Conservation (phyloP, 2,329 filamentous ascomycete genomes). For the Ilyonectria destructans region DNA sequence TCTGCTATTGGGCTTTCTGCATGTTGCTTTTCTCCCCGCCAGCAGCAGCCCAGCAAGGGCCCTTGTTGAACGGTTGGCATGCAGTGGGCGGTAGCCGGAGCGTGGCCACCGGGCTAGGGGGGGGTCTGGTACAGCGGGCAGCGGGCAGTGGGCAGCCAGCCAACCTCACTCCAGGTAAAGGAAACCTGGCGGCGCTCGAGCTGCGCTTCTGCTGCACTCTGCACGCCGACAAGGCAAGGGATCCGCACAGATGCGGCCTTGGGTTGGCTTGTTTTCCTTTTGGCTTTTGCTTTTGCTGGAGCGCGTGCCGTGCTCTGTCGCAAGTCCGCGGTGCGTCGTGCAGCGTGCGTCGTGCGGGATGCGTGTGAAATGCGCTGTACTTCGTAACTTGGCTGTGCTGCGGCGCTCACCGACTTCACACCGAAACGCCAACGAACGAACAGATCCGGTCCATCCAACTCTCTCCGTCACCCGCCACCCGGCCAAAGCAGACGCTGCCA, state of each 20-base stretch:
- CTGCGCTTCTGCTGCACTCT: not conserved
- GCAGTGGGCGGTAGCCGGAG: too few species aligned
- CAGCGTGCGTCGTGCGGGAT: constrained; percentile 29
- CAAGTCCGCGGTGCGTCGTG: constrained; percentile 12
- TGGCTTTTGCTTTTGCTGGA: constrained; percentile 14
- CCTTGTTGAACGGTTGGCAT: too few species aligned
- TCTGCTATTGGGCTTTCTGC: constrained; percentile 24
- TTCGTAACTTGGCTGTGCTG: constrained; percentile 18
- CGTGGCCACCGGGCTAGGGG: too few species aligned
- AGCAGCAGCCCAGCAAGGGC: constrained; percentile 7
- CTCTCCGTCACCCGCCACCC: constrained; percentile 23
- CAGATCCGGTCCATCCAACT: constrained; percentile 9
- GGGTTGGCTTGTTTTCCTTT: constrained; percentile 12
- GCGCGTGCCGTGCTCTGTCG: too few species aligned
- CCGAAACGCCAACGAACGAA: constrained; percentile 46
- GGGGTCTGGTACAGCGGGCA: too few species aligned
- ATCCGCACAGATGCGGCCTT: constrained; percentile 9
- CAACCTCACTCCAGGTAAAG: not conserved
- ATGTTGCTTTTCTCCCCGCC: constrained; percentile 11
- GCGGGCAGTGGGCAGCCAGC: not conserved
- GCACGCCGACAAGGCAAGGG: constrained; percentile 12
- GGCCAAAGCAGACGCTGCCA: constrained; percentile 11
- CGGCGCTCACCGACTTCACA: constrained; percentile 53
- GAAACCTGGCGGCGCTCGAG: not conserved
- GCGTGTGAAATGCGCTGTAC: constrained; percentile 35